A percentile compares a stretch with the other conserved stretches of the same genome.
Evolutionary conservation across 1,284 basidiomycete genomes (phyloP).

Genomic region (Irpex rosettiformis): DNA sequence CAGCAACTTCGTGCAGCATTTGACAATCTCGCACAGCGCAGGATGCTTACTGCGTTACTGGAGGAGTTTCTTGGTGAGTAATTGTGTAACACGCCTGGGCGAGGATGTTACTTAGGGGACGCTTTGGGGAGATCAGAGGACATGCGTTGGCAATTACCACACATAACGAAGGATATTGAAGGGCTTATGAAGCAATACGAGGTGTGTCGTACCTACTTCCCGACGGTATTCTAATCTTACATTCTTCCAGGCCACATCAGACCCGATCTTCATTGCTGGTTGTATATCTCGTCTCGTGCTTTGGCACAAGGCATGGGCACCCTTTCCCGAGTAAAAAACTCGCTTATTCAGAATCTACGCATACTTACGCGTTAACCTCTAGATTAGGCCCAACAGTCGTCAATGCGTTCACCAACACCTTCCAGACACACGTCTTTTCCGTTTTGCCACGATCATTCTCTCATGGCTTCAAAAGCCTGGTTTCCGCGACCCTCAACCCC

Average conservation of each 20-base stretch:
- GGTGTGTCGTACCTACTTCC: conserved; percentile 32
- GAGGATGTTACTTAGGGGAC: conserved; percentile 8
- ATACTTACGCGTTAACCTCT: conserved; percentile 10
- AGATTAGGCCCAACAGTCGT: conserved; percentile 61
- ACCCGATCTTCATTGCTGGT: conserved; percentile 44
- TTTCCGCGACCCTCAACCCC: conserved; percentile 51
- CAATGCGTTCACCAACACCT: conserved; percentile 58
- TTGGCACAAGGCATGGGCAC: conserved; percentile 69
- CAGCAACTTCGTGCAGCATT: conserved; percentile 51
- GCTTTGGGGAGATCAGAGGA: conserved; percentile 43
- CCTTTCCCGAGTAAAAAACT: conserved; percentile 47
- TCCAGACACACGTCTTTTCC: conserved; percentile 69
- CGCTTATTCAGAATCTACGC: not conserved
- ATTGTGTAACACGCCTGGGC: not conserved
- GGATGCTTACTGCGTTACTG: conserved; percentile 56
- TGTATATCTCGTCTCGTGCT: conserved; percentile 55
- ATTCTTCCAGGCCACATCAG: conserved; percentile 38
- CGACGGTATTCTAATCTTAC: not conserved
- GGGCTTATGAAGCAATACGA: conserved; percentile 57
- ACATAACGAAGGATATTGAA: conserved; percentile 59
- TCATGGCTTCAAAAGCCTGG: conserved; percentile 59
- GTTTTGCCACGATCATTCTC: conserved; percentile 64
- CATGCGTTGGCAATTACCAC: conserved; percentile 52
- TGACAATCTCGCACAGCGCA: conserved; percentile 49
- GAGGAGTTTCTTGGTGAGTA: conserved; percentile 64